phyloP scores from a whole-genome alignment of 371 early-diverging fungal genomes.

The Parasitella parasitica region DNA sequence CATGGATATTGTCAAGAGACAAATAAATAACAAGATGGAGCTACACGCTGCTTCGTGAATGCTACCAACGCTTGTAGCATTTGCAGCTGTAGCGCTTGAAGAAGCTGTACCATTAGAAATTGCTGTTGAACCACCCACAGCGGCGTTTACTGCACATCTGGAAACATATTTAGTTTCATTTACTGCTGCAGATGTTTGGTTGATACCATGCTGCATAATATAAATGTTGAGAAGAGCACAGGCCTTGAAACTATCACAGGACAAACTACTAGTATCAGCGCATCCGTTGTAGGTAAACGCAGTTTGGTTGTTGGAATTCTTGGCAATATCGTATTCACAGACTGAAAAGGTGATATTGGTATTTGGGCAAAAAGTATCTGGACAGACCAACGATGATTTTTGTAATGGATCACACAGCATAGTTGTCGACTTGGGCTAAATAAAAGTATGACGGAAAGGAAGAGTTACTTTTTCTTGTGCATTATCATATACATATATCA shows the following conservation, averaged over 20 bases:
- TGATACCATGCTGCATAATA: background rate
- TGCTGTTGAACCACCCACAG: background rate
- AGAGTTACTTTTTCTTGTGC: no score
- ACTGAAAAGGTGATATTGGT: background rate
- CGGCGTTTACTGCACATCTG: background rate
- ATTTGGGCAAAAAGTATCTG: background rate
- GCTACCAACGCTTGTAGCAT: background rate
- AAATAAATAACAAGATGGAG: background rate
- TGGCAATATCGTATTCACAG: background rate
- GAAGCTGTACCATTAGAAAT: background rate
- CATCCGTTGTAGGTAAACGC: background rate
- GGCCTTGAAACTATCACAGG: background rate
- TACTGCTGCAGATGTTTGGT: background rate
- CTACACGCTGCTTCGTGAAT: background rate
- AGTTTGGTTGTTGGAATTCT: background rate
- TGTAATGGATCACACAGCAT: background rate
- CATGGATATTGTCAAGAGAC: background rate
- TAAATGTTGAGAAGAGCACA: background rate
- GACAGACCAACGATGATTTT: background rate
- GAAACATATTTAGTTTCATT: background rate
- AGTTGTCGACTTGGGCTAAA: background rate
- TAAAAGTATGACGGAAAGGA: background rate
- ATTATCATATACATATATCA: background rate
- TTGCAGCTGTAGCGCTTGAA: background rate
- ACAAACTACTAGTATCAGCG: background rate